Base-by-base conservation (phyloP, 495 filamentous ascomycete genomes). In the Cercophora samala region DNA sequence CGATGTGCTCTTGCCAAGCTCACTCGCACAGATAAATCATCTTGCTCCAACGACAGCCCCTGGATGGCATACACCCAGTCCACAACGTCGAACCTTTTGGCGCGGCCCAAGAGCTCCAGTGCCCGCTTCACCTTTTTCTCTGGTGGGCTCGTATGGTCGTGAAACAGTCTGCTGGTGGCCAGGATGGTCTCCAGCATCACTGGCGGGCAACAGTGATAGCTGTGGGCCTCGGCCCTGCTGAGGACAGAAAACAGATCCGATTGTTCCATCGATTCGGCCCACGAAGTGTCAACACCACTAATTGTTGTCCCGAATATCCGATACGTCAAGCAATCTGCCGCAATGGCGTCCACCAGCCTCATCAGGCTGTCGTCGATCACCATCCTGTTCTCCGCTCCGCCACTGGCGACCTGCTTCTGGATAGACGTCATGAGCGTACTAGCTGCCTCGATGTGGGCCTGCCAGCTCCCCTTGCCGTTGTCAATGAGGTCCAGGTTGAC, bases 401-500 rank as follows among this genome's bases (percentile, higher is more conserved):
- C 37, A 64, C 22, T 64, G 66, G 8, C 68, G 15, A 29, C 19
- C 19, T 59, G 74, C 56, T 13, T 73, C 54, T 54, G 70, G 58
- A 70, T 71, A 46, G 63, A 73, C 67, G 66, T 54, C 62, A 85
- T 78, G 4, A 86, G 71, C 11, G 71, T 76, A 42, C 79, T 79
- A 2, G 81, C 83, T 3, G 80, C 82, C 65, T 82, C 76, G 54
- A 87, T 76, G 68, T 88, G 86, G 63, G 76, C 73, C 29, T 83
- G 81, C 86, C 86, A 88, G 8, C 77, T 79, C 23, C 83, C 81
- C 62, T 77, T 82, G 0, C 84, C 84, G 4, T 82, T 82, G 71
- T 88, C 85, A 22, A 88, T 78, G 5, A 88, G 77, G 68, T 86
- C 81, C 23, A 88, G 77, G 54, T 87, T 86, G 65, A 88, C 79